A percentile compares a stretch with the other conserved stretches of the same genome.
Conservation (phyloP, 768 basidiomycete genomes). For the Melanogaster broomeanus region DNA sequence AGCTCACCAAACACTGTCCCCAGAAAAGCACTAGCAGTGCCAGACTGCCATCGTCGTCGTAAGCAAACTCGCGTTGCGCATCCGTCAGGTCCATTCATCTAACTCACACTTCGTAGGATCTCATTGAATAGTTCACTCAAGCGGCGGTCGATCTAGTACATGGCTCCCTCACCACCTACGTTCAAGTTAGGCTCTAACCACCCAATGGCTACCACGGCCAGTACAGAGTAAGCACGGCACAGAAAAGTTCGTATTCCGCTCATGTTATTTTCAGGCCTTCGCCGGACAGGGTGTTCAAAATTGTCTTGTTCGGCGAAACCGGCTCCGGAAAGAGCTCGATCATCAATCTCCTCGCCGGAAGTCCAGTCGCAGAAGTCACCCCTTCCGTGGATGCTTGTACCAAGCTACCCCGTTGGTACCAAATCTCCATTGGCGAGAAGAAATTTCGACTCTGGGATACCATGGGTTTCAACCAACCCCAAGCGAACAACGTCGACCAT, state of each 20-base stretch:
- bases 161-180: too few species aligned
- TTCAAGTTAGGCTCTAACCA: too few species aligned
- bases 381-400: slow-evolving; percentile 36
- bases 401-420: slow-evolving; percentile 22
- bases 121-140: too few species aligned
- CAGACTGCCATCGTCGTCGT: too few species aligned
- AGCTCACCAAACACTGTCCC: too few species aligned
- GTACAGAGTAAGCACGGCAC: slow-evolving; percentile 16
- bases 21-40: too few species aligned
- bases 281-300: slow-evolving; percentile 12
- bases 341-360: slow-evolving; percentile 29
- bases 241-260: neutral
- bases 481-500: slow-evolving; percentile 9
- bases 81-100: too few species aligned
- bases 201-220: slow-evolving; percentile 3
- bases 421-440: slow-evolving; percentile 17
- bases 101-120: too few species aligned
- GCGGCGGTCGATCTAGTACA: too few species aligned
- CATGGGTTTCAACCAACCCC: slow-evolving; percentile 34
- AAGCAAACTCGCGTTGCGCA: too few species aligned
- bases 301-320: slow-evolving; percentile 28
- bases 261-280: slow-evolving; percentile 13
- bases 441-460: slow-evolving; percentile 35
- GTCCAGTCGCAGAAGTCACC: slow-evolving; percentile 29
- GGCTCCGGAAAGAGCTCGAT: slow-evolving; percentile 34